Evolutionary conservation across 768 basidiomycete genomes (phyloP).

Genomic region (Strobilomyces dryophilus): DNA sequence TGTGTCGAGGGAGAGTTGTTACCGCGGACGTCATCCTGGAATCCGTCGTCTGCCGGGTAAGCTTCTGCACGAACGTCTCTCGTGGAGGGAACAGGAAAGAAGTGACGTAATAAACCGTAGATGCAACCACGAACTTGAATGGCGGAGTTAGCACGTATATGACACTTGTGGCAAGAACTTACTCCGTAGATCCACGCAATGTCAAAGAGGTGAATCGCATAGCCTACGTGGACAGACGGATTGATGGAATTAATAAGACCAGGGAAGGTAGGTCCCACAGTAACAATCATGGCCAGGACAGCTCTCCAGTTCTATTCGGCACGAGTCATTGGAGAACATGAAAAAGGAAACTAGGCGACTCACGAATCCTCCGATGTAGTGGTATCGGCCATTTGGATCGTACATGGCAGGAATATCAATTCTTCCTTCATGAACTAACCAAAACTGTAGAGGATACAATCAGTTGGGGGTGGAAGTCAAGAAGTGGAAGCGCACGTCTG

Average conservation of each 20-base stretch:
- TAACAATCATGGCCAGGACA: constrained; percentile 59
- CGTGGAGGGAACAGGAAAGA: constrained; percentile 24
- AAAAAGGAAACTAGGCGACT: constrained; percentile 24
- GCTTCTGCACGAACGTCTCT: constrained; percentile 25
- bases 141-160: background rate
- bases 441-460: constrained; percentile 46
- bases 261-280: constrained; percentile 70
- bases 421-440: constrained; percentile 66
- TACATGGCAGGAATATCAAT: constrained; percentile 87
- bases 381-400: constrained; percentile 70
- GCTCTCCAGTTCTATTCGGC: constrained; percentile 74
- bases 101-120: constrained; percentile 24
- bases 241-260: constrained; percentile 78
- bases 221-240: constrained; percentile 55
- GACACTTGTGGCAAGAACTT: constrained; percentile 21
- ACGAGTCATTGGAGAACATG: background rate
- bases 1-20: background rate
- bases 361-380: constrained; percentile 73
- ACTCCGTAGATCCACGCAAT: constrained; percentile 78
- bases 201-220: constrained; percentile 54
- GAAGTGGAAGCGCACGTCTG: constrained; percentile 40
- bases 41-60: constrained; percentile 17
- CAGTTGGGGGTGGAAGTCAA: background rate
- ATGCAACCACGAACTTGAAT: constrained; percentile 23
- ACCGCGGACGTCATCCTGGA: background rate